Evolutionary conservation across 306 rosid genomes (phyloP).

Genomic region (Cicer bijugum): DNA sequence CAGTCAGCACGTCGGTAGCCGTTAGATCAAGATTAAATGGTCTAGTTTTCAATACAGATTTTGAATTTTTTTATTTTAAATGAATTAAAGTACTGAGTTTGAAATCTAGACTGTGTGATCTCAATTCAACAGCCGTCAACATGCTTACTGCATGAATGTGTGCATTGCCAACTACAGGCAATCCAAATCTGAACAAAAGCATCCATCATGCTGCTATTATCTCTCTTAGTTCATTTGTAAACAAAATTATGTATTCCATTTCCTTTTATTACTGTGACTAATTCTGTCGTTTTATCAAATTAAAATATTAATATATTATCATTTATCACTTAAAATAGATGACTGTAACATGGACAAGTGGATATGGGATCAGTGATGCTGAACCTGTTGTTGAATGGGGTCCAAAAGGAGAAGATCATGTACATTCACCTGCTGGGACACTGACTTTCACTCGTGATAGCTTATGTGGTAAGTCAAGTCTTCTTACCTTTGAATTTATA

Average conservation of each 20-base stretch:
- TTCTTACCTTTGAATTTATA: slow-evolving; percentile 14
- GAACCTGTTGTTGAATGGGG: slow-evolving; percentile 84
- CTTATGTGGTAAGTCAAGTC: slow-evolving; percentile 74
- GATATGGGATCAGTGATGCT: slow-evolving; percentile 73
- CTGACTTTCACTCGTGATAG: slow-evolving; percentile 66
- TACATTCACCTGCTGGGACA: slow-evolving; percentile 71
- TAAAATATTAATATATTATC: not conserved
- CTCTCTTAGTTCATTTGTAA: too few species aligned
- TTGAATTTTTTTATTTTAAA: too few species aligned
- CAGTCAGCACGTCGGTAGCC: too few species aligned
- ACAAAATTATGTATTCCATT: not conserved
- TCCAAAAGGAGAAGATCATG: slow-evolving; percentile 61
- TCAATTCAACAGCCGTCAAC: too few species aligned
- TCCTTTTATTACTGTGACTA: not conserved
- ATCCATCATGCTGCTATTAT: too few species aligned
- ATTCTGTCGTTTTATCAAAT: slow-evolving; percentile 33
- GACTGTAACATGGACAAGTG: slow-evolving; percentile 97
- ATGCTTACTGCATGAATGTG: too few species aligned
- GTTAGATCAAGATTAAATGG: too few species aligned
- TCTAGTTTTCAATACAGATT: too few species aligned
- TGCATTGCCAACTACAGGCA: too few species aligned
- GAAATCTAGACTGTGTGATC: too few species aligned
- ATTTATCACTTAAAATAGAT: slow-evolving; percentile 55
- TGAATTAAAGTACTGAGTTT: too few species aligned
- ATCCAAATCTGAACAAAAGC: too few species aligned